These are phyloP conservation scores for Suillus variegatus DNA, from an alignment of 768 basidiomycete genomes.

Conservation along the genomic window DNA sequence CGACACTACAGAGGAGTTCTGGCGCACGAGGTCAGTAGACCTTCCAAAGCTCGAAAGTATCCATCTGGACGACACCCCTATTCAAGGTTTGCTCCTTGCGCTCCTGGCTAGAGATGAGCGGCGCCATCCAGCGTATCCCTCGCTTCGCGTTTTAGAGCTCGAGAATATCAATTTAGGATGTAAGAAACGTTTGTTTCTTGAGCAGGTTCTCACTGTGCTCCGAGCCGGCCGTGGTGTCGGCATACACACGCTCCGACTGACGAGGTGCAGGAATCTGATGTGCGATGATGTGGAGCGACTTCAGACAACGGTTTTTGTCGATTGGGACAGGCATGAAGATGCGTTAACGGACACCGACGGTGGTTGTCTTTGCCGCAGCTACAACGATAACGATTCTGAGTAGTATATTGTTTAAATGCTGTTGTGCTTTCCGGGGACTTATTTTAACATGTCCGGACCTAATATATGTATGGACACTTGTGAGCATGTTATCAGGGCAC, in stretches of 20 bases:
- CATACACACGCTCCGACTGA: not conserved
- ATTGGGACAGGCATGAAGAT: conserved; percentile 21
- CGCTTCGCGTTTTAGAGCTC: not conserved
- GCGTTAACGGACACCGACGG: not conserved
- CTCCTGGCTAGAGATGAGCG: not conserved
- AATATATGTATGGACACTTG: not conserved
- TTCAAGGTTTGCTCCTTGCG: not conserved
- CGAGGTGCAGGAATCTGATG: not conserved
- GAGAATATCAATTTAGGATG: not conserved
- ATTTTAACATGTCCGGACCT: not conserved
- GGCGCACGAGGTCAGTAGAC: not conserved
- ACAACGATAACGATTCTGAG: not conserved
- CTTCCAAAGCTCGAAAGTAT: not conserved
- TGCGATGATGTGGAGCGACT: not conserved
- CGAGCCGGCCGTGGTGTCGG: not conserved
- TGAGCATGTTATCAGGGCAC: not conserved
- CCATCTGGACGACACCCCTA: not conserved
- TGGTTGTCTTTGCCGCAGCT: not conserved
- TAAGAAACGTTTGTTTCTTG: not conserved
- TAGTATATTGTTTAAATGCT: not conserved
- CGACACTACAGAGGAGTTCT: not conserved
- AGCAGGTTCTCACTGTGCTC: not conserved
- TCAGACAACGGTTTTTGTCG: conserved; percentile 12
- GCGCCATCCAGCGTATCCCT: not conserved
- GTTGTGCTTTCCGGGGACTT: not conserved